Evolutionary conservation across 441 rosid genomes (phyloP), one percentile per base, ranked within the genome.

Genomic region (Jatropha podagrica): DNA sequence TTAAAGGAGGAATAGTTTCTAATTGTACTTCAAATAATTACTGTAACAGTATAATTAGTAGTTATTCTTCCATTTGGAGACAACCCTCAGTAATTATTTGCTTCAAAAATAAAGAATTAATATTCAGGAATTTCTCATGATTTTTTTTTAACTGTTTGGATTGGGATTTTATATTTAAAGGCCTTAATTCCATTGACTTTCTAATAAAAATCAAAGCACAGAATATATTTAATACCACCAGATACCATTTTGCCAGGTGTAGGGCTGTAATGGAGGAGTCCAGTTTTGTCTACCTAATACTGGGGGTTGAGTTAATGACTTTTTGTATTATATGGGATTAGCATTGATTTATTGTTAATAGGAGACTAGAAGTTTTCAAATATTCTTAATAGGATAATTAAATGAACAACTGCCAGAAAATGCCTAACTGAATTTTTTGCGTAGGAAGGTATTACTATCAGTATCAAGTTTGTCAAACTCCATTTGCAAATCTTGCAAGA

Each of bases 401-500:
- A 65, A 18, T 65, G 27, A 14, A 65, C 7, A 27, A 20, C 27
- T n/a, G 18, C 69, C 17, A n/a, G 17, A 65, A 65, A 65, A 40
- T 65, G 49, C 68, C 51, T 41, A 63, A 17, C 26, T 63, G 4
- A 63, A 32, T 1, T 32, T 32, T 32, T 71, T 87, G 26, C 81
- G 58, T 42, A 83, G 32, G 68, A 84, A 69, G 69, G 73, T 68
- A 23, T 65, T 68, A 12, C 6, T 44, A 6, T 6, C 48, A 44
- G 10, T 44, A 6, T 83, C 84, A 32, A 88, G 77, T 69, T 78
- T 74, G 70, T 79, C 74, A 79, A 88, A 67, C 78, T 87, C 91
- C 84, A 67, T 80, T 1, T 79, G 84, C 74, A 87, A 79, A 81
- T 90, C 88, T 48, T 85, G 86, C 20, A 90, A 86, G 82, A 80